phyloP scores from a whole-genome alignment of 768 basidiomycete genomes.

The Calocybe gangraenosa region DNA sequence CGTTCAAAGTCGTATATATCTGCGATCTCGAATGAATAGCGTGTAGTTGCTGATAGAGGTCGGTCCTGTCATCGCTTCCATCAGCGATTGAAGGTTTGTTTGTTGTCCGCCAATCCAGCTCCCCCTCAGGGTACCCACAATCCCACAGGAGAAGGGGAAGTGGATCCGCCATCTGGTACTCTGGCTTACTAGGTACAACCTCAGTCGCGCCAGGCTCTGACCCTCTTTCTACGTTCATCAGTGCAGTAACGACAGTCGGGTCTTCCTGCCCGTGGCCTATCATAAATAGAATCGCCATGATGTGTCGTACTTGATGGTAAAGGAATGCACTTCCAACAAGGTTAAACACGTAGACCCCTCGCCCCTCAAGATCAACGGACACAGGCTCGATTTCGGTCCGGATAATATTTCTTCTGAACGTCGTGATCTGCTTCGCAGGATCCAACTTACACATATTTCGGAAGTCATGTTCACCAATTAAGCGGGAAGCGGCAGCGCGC shows the following conservation, averaged over 20 bases:
- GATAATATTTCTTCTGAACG: constrained; percentile 66
- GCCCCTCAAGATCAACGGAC: constrained; percentile 20
- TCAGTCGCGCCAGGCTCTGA: constrained; percentile 35
- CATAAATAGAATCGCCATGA: constrained; percentile 88
- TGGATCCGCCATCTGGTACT: constrained; percentile 91
- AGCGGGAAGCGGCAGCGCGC: constrained; percentile 63
- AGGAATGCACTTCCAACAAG: constrained; percentile 86
- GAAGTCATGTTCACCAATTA: constrained; percentile 92
- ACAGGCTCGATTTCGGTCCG: constrained; percentile 60
- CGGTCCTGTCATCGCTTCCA: constrained; percentile 24
- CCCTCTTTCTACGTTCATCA: constrained; percentile 67
- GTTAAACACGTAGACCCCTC: constrained; percentile 67
- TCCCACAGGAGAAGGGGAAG: constrained; percentile 92
- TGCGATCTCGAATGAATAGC: constrained; percentile 55
- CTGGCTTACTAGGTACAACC: constrained; percentile 70
- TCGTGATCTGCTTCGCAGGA: constrained; percentile 83
- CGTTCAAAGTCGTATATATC: constrained; percentile 59
- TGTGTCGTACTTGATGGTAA: constrained; percentile 95
- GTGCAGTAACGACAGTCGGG: constrained; percentile 61
- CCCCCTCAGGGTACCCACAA: constrained; percentile 65
- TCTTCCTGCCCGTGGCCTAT: constrained; percentile 78
- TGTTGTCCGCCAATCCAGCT: constrained; percentile 67
- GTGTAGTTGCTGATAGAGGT: constrained; percentile 50
- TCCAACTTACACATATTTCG: constrained; percentile 95
- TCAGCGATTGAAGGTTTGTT: constrained; percentile 12